Evolutionary conservation across 2,329 filamentous ascomycete genomes (phyloP).

Genomic region (Ophiostoma perfectum): DNA sequence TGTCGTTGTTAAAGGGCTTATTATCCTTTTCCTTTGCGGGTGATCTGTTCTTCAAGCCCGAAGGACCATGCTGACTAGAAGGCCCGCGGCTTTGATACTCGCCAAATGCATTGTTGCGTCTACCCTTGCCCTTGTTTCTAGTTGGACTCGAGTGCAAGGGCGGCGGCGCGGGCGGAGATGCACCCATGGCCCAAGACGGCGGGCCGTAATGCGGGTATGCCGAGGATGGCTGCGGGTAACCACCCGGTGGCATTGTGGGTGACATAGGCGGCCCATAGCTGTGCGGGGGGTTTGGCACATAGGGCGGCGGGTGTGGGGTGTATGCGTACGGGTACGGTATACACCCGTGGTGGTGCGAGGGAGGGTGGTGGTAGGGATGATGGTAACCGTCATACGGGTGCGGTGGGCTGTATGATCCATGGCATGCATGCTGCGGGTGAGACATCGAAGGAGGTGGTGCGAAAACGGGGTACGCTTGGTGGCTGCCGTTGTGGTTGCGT

Average conservation of each 20-base stretch:
- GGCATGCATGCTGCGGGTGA: neutral
- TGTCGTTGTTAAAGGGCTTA: neutral
- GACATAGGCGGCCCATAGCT: neutral
- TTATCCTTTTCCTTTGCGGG: neutral
- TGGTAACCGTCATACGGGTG: neutral
- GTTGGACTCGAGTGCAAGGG: neutral
- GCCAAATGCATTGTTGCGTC: neutral
- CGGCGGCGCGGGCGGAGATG: neutral
- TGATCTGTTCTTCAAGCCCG: neutral
- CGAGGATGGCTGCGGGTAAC: neutral
- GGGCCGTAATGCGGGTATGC: neutral
- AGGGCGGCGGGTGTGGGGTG: neutral
- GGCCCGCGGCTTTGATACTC: neutral
- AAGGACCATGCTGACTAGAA: neutral
- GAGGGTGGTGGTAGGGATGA: neutral
- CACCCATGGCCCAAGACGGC: constrained; percentile 1
- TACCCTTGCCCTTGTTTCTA: neutral
- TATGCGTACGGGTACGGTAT: constrained; percentile 10
- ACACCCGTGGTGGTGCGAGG: constrained; percentile 7
- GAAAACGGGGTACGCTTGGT: neutral
- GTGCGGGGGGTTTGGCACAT: neutral
- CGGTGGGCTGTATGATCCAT: constrained; percentile 1
- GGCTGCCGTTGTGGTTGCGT: neutral
- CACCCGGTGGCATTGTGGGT: neutral
- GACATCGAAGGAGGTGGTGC: neutral